Conservation (phyloP, 78 protist genomes). For the Bigelowiella natans region DNA sequence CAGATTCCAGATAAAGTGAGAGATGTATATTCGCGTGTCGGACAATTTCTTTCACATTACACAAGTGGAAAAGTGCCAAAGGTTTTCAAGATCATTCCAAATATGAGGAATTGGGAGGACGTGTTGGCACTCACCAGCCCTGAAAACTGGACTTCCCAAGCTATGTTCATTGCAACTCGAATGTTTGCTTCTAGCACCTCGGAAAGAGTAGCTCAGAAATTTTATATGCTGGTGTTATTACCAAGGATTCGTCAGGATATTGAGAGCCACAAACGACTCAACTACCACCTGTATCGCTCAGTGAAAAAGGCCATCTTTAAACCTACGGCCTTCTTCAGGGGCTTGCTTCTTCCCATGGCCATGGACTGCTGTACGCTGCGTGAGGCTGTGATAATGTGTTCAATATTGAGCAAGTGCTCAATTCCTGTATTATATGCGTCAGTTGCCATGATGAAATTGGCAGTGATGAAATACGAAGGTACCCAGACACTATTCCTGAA, state of each 20-base stretch:
- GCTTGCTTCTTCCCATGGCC: background rate
- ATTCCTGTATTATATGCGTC: background rate
- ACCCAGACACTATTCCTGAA: background rate
- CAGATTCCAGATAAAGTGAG: too few species aligned
- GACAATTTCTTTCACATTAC: background rate
- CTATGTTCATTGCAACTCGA: background rate
- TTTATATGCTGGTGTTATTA: background rate
- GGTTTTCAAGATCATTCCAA: background rate
- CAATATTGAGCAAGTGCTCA: background rate
- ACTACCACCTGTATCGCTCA: background rate
- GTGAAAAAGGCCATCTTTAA: background rate
- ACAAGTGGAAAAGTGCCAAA: background rate
- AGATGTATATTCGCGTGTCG: too few species aligned
- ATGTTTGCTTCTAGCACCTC: background rate
- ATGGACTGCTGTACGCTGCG: background rate
- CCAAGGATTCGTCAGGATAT: background rate
- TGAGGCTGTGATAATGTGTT: background rate
- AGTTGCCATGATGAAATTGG: background rate
- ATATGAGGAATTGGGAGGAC: background rate
- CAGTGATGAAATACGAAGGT: background rate
- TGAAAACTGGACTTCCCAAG: background rate
- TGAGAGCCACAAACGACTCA: background rate
- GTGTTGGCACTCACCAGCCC: background rate
- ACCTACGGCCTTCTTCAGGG: background rate
- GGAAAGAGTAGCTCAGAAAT: background rate